Base-by-base conservation (phyloP, 371 early-diverging fungal species). In the Saksenaea oblongispora region DNA sequence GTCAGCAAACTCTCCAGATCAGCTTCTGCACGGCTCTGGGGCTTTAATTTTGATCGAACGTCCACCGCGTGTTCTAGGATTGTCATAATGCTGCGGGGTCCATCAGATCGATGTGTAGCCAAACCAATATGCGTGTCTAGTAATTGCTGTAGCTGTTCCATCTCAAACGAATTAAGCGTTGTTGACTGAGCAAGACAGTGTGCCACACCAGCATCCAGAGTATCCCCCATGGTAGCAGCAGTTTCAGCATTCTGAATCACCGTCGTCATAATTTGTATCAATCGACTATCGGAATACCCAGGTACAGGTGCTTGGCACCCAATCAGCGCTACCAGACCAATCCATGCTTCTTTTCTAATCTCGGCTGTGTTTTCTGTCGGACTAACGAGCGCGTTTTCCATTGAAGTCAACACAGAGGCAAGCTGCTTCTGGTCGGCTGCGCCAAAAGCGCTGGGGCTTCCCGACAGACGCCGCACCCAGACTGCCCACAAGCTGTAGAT, bases 51-150 rank as follows among this genome's bases (percentile, higher is more conserved):
- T 5, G 75, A 72, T 18, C 82, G 59, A 1, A 74, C 53, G 61
- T 81, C 82, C 2, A 73, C 67, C 0, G 69, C 70, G 64, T 81
- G 79, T n/a, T 81, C 76, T 34, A 76, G 58, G 0, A 75, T 62
- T 9, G 68, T 63, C 69, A 75, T 69, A 14, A 75, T 55, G 4
- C 72, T 61, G 2, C 73, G 59, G 3, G 64, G 42, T 15, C 70
- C 67, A 7, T 61, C 61, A 3, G 59, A 39, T 37, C 58, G 65
- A 15, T 4, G 27, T n/a, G 68, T 58, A 7, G 54, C 65, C 61
- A 62, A 62, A 8, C 59, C 34, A 8, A 72, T 60, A 56, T 73
- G 64, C 0, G 69, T 71, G 8, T 62, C 39, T 11, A 80, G 37
- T n/a, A 80, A 53, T 3, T 18, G 4, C 31, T 73, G 68, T 51